Conservation (phyloP, 2,329 filamentous ascomycete species). For the Pseudocercospora macadamiae region DNA sequence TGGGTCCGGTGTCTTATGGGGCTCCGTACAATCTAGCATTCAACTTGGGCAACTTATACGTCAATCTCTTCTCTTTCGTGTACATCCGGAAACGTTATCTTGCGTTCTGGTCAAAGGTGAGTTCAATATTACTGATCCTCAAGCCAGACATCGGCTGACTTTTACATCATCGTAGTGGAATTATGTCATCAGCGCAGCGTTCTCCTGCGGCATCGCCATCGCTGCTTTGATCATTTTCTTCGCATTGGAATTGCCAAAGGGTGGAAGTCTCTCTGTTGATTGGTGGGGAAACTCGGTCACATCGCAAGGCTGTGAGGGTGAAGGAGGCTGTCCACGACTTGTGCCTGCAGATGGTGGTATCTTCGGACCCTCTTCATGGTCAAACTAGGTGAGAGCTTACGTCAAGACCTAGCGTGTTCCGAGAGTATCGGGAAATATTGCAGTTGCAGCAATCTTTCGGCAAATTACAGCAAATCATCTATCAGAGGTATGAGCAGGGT, state of each 20-base stretch:
- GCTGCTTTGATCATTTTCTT: constrained; percentile 17
- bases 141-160: neutral
- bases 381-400: neutral
- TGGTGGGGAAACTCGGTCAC: constrained; percentile 14
- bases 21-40: constrained; percentile 15
- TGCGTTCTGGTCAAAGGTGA: constrained; percentile 16
- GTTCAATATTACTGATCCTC: neutral
- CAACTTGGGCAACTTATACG: constrained; percentile 6
- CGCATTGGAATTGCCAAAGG: constrained; percentile 11
- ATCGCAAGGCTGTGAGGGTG: constrained; percentile 8
- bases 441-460: too few relatives aligned
- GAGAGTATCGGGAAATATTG: too few relatives aligned
- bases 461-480: too few relatives aligned
- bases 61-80: constrained; percentile 13
- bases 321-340: constrained; percentile 12
- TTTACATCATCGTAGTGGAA: constrained; percentile 6
- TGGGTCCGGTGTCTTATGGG: constrained; percentile 11
- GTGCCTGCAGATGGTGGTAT: neutral
- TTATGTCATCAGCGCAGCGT: constrained; percentile 13
- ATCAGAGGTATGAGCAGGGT: too few relatives aligned
- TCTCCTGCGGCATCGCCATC: constrained; percentile 13
- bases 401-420: neutral
- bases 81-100: constrained; percentile 14
- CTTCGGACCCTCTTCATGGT: constrained; percentile 11
- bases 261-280: neutral